Base-by-base conservation (phyloP, 1,284 basidiomycete genomes). In the Fomitopsis schrenkii region DNA sequence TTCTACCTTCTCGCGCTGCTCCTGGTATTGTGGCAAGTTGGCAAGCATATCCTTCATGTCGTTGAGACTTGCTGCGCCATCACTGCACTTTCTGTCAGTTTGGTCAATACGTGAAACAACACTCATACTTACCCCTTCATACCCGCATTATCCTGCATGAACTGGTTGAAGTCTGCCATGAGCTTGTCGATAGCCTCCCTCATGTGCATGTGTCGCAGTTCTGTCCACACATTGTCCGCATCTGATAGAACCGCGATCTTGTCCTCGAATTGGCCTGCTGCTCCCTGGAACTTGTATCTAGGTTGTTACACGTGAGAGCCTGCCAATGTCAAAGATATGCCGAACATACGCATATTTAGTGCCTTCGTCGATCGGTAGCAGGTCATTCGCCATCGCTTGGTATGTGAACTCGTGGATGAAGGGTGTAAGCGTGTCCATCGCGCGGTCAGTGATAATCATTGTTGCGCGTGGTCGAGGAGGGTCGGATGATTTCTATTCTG, bases 21-120 rank as follows among this genome's bases (percentile, higher is more conserved):
- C 94, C 75, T 97, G 94, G 72, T 95, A 97, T 74, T 98, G 95
- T 3, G 97, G 96, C 62, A 99, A 74, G 69, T 82, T 93, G 22
- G 97, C 97, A 48, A 99, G 82, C 97, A 99, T 98, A 71, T 99
- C 97, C 74, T 98, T 97, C 92, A 99, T 96, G 75, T 98, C 96
- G 72, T 95, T 96, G 61, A 99, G 77, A 69, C 87, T 96, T 55
- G 91, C 91, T 15, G 88, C 90, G n/a, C 91, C 89, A 67, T 89
- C 86, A 44, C 88, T 90, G 61, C 28, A 59, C 19, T 35, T n/a
- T 35, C 59, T 28, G 52, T 62, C 19, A 59, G 26, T 30, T 9
- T 48, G 36, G 48, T 14, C n/a, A 57, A 9, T 28, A 55, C 6
- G 52, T 52, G 48, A 9, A 5, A 41, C 35, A 12, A 55, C 22